Percentiles rank a stretch among this genome's conserved stretches.
phyloP scores from a whole-genome alignment of 1,284 basidiomycete species.

The Megacollybia platyphylla region DNA sequence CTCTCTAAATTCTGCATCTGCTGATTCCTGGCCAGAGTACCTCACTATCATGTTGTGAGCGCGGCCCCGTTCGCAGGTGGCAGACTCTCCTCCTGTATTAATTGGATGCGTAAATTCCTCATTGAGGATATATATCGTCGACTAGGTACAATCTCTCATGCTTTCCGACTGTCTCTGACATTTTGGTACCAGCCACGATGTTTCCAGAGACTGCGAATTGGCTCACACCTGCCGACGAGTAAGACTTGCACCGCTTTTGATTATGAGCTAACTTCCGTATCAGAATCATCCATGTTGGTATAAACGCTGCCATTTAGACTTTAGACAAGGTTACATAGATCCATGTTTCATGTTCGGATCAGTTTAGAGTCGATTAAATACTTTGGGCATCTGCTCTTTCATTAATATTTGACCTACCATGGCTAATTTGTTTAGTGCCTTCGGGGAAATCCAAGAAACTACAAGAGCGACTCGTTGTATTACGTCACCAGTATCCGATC shows the following conservation, averaged over 20 bases:
- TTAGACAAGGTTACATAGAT: background rate
- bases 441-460: no score
- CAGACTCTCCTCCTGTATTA: slow-evolving; percentile 19
- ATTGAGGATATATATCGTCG: slow-evolving; percentile 47
- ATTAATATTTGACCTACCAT: no score
- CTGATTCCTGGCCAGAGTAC: slow-evolving; percentile 24
- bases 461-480: no score
- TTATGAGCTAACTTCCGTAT: background rate
- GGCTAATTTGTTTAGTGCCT: no score
- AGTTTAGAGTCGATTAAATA: no score
- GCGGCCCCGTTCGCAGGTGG: slow-evolving; percentile 18
- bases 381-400: no score
- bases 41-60: slow-evolving; percentile 46
- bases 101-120: slow-evolving; percentile 31
- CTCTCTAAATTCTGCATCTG: background rate
- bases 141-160: slow-evolving; percentile 19
- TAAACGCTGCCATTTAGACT: slow-evolving; percentile 25
- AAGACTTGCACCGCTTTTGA: slow-evolving; percentile 10
- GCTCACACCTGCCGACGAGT: slow-evolving; percentile 40
- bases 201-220: slow-evolving; percentile 47
- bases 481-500: no score
- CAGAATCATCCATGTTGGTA: slow-evolving; percentile 35
- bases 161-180: background rate
- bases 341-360: background rate
- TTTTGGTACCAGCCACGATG: slow-evolving; percentile 25